Conservation (phyloP, 805 yeast species). For the Yamadazyma tumulicola region DNA sequence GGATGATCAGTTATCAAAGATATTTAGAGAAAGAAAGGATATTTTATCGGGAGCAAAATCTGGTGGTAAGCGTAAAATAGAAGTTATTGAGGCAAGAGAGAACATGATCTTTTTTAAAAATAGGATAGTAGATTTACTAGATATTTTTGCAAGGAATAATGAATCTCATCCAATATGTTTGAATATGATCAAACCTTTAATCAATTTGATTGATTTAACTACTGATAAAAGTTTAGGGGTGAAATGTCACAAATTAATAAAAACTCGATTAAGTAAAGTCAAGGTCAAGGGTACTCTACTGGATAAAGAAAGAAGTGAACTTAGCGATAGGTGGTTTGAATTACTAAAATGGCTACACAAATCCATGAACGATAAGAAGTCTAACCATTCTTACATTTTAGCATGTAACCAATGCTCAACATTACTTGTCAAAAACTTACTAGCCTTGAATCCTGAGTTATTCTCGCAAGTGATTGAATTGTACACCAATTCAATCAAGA, state of each 20-base stretch:
- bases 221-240: slow-evolving; percentile 66
- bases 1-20: slow-evolving; percentile 77
- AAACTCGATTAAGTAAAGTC: slow-evolving; percentile 53
- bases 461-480: slow-evolving; percentile 49
- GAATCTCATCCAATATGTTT: slow-evolving; percentile 40
- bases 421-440: slow-evolving; percentile 57
- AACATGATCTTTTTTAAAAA: slow-evolving; percentile 76
- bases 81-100: slow-evolving; percentile 75
- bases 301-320: slow-evolving; percentile 12
- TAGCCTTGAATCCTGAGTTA: slow-evolving; percentile 26
- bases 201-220: slow-evolving; percentile 62
- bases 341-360: slow-evolving; percentile 45
- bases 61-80: slow-evolving; percentile 67
- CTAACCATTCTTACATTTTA: slow-evolving; percentile 46
- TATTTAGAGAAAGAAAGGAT: slow-evolving; percentile 78
- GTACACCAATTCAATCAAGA: slow-evolving; percentile 53
- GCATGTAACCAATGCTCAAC: slow-evolving; percentile 69
- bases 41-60: slow-evolving; percentile 48
- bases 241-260: slow-evolving; percentile 71
- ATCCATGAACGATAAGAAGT: slow-evolving; percentile 17
- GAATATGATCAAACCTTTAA: slow-evolving; percentile 50
- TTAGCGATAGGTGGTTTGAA: slow-evolving; percentile 19
- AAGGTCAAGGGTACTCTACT: slow-evolving; percentile 19
- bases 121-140: slow-evolving; percentile 74
- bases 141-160: slow-evolving; percentile 50